These are phyloP conservation scores for Acanthochlamys bracteata DNA, from an alignment of 106 monocot species.

Conservation along the genomic window DNA sequence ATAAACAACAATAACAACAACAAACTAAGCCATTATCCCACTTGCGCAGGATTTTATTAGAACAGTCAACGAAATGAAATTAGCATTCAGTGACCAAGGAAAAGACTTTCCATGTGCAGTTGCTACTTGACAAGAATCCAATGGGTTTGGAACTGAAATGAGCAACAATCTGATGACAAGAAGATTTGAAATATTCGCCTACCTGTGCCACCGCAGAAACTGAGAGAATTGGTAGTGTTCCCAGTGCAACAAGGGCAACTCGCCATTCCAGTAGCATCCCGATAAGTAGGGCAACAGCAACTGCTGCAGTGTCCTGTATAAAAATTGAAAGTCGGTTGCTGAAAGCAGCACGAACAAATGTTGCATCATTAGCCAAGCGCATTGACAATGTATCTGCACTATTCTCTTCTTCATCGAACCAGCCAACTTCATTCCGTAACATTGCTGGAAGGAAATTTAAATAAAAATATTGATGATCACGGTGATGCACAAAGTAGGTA, in stretches of 20 bases:
- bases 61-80: no score
- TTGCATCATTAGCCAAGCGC: slow-evolving; percentile 97
- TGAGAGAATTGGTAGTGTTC: slow-evolving; percentile 76
- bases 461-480: no score
- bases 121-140: no score
- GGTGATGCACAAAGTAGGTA: not conserved
- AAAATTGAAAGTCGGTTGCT: slow-evolving; percentile 97
- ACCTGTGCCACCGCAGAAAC: slow-evolving; percentile 97
- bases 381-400: slow-evolving; percentile 93
- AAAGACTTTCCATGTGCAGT: no score
- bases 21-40: no score
- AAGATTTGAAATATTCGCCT: not conserved
- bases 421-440: slow-evolving; percentile 93
- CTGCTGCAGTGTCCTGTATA: slow-evolving; percentile 88
- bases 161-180: no score
- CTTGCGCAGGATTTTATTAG: no score
- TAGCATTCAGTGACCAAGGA: no score
- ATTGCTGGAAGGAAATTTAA: slow-evolving; percentile 49
- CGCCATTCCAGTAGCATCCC: slow-evolving; percentile 92
- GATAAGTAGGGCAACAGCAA: slow-evolving; percentile 70
- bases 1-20: no score
- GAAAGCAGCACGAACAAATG: slow-evolving; percentile 97
- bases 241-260: slow-evolving; percentile 83
- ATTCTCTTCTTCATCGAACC: slow-evolving; percentile 99
- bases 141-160: no score